phyloP scores from a whole-genome alignment of 306 rosid species.

The Lagenaria siceraria region DNA sequence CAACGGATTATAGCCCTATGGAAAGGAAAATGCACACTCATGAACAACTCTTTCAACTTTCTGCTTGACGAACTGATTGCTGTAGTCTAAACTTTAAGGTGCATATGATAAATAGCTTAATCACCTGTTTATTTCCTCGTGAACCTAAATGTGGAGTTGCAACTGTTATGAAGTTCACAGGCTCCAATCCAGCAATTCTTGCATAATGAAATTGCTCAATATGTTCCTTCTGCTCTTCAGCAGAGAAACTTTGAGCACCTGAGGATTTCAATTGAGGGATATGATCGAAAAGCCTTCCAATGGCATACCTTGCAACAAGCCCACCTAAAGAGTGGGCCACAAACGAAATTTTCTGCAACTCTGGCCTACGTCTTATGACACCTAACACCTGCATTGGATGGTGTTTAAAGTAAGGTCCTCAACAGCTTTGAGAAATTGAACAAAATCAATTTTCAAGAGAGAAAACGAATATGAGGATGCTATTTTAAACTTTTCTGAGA shows the following conservation, averaged over 20 bases:
- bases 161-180: slow-evolving; percentile 81
- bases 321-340: slow-evolving; percentile 98
- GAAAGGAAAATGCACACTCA: neutral
- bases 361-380: slow-evolving; percentile 46
- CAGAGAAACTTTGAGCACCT: slow-evolving; percentile 13
- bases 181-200: slow-evolving; percentile 76
- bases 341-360: slow-evolving; percentile 71
- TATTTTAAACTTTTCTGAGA: neutral
- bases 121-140: slow-evolving; percentile 75
- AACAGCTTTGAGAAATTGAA: neutral
- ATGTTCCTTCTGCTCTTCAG: slow-evolving; percentile 29
- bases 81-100: neutral
- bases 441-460: neutral
- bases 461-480: neutral
- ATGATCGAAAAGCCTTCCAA: slow-evolving; percentile 55
- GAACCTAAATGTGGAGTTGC: slow-evolving; percentile 99
- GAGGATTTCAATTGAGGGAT: slow-evolving; percentile 24
- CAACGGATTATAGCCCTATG: too few relatives aligned
- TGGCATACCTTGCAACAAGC: slow-evolving; percentile 85
- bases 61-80: neutral
- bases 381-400: slow-evolving; percentile 45
- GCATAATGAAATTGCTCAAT: slow-evolving; percentile 25
- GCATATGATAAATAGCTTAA: slow-evolving; percentile 1
- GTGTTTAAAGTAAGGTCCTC: neutral
- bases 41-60: neutral